Evolutionary conservation across 2,329 filamentous ascomycete species (phyloP).

Genomic region (Verticillium klebahnii): DNA sequence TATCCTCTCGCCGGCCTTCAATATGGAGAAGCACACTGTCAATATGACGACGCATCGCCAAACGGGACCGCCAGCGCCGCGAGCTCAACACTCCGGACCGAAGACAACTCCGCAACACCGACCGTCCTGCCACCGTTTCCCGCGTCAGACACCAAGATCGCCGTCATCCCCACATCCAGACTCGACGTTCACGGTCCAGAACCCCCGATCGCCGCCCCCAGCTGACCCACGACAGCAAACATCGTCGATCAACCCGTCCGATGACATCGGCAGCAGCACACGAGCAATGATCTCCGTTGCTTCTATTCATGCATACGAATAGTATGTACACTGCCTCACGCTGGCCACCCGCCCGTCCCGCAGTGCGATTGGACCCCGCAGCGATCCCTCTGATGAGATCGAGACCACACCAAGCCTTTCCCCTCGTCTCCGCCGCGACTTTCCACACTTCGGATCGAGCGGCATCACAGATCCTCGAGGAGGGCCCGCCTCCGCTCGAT

Average conservation of each 20-base stretch:
- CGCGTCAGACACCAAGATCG: background rate
- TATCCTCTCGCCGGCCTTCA: no score
- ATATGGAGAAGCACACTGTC: no score
- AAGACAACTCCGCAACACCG: background rate
- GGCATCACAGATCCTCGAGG: background rate
- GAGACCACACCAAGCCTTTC: background rate
- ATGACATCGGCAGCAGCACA: background rate
- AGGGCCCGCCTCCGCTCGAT: background rate
- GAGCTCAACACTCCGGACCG: background rate
- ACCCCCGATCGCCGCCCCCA: background rate
- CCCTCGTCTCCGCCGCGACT: background rate
- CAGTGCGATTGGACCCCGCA: background rate
- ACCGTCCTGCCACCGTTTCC: background rate
- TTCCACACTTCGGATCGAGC: background rate
- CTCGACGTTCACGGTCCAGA: background rate
- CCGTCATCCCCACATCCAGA: background rate
- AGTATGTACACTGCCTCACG: background rate
- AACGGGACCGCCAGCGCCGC: no score
- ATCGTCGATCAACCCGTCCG: background rate
- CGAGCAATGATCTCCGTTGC: background rate
- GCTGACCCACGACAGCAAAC: background rate
- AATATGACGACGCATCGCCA: no score
- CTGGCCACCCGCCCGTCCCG: background rate
- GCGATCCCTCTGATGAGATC: background rate
- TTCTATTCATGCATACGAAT: background rate